Percentiles rank a stretch among this genome's conserved stretches.
Evolutionary conservation across 2,329 filamentous ascomycete genomes (phyloP).

Genomic region (Byssochlamys sp.): DNA sequence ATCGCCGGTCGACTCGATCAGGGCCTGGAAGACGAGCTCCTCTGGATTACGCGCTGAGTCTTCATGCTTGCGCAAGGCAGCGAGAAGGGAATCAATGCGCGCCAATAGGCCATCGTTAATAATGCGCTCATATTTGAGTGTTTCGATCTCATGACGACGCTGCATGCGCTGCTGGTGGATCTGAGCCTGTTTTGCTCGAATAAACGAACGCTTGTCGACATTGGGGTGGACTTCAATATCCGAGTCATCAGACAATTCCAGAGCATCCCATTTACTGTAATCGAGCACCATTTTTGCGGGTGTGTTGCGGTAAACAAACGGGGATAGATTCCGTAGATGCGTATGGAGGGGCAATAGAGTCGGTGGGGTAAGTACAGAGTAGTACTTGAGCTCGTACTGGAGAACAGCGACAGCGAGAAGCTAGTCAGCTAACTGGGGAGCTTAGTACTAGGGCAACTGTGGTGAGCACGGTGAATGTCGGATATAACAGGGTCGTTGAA

Average conservation of each 20-base stretch:
- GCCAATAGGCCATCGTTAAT: slow-evolving; percentile 84
- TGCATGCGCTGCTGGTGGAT: slow-evolving; percentile 86
- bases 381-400: neutral
- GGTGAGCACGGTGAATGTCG: neutral
- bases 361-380: slow-evolving; percentile 5
- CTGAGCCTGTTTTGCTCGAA: slow-evolving; percentile 93
- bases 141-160: slow-evolving; percentile 78
- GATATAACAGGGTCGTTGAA: neutral
- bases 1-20: slow-evolving; percentile 70
- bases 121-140: slow-evolving; percentile 76
- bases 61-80: slow-evolving; percentile 63
- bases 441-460: neutral
- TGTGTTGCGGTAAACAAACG: slow-evolving; percentile 3
- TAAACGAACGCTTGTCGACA: slow-evolving; percentile 96
- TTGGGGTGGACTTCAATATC: slow-evolving; percentile 98
- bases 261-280: slow-evolving; percentile 60
- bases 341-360: slow-evolving; percentile 10
- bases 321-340: slow-evolving; percentile 11
- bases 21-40: slow-evolving; percentile 76
- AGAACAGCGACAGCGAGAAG: neutral
- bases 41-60: slow-evolving; percentile 57
- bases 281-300: slow-evolving; percentile 46
- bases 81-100: slow-evolving; percentile 71
- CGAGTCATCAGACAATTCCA: slow-evolving; percentile 96
- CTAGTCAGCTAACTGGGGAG: neutral